Percentiles rank a stretch among this genome's conserved stretches.
phyloP scores from a whole-genome alignment of 2,329 filamentous ascomycete species.

The Apiospora koreana region DNA sequence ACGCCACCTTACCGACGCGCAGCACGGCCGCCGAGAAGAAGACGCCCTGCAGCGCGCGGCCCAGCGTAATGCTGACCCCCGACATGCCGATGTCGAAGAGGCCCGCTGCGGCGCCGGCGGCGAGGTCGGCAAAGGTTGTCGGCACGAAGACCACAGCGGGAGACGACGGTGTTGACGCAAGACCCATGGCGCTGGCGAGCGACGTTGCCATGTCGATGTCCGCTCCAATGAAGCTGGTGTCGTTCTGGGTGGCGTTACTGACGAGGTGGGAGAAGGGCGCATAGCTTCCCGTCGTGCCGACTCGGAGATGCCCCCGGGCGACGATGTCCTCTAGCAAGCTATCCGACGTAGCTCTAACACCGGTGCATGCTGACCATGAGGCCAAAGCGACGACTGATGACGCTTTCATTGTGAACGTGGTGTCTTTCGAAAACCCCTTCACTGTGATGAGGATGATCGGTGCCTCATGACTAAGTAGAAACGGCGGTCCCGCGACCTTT shows the following conservation, averaged over 20 bases:
- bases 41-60: not conserved
- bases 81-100: slow-evolving; percentile 5
- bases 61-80: not conserved
- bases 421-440: not conserved
- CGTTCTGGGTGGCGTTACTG: not conserved
- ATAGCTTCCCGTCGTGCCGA: not conserved
- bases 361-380: not conserved
- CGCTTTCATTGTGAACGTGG: not conserved
- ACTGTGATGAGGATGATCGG: not conserved
- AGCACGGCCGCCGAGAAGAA: not conserved
- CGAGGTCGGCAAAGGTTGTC: slow-evolving; percentile 5
- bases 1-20: slow-evolving; percentile 7
- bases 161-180: not conserved
- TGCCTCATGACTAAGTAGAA: not conserved
- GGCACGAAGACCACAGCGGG: not conserved
- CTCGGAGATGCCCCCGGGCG: not conserved
- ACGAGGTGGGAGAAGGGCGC: not conserved
- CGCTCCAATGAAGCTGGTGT: not conserved
- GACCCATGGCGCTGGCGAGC: not conserved
- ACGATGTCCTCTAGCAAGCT: not conserved
- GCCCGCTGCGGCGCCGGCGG: not conserved
- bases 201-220: slow-evolving; percentile 5
- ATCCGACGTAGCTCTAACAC: too few relatives aligned
- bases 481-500: not conserved
- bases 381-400: not conserved